Conservation (phyloP, 169 alveolate species). For the Cyclospora cayetanensis region DNA sequence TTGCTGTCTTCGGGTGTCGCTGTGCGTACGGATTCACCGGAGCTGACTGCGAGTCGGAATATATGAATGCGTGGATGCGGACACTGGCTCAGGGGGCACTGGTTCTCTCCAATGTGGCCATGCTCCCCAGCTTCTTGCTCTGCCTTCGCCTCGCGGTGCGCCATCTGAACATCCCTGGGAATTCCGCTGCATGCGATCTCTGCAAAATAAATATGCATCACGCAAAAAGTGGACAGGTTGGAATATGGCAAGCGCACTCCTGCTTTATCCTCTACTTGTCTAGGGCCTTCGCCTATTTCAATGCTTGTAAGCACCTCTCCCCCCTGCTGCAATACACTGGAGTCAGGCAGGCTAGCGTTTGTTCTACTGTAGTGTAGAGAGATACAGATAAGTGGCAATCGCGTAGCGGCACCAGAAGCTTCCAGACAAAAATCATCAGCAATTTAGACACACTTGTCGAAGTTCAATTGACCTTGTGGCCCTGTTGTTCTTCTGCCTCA, state of each 20-base stretch:
- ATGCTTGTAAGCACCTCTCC: neutral
- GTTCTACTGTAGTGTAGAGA: neutral
- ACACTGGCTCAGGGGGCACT: neutral
- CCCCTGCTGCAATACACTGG: neutral
- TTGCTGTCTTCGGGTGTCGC: slow-evolving; percentile 17
- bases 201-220: neutral
- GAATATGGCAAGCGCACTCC: neutral
- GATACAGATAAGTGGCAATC: neutral
- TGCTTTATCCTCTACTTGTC: neutral
- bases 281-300: slow-evolving; percentile 30
- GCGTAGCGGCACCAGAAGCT: neutral
- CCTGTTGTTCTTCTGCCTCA: neutral
- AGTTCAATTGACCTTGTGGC: neutral
- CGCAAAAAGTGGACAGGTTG: neutral
- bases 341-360: neutral
- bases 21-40: slow-evolving; percentile 20
- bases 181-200: neutral
- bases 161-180: neutral
- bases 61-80: neutral
- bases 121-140: slow-evolving; percentile 31
- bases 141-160: slow-evolving; percentile 6
- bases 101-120: neutral
- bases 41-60: neutral
- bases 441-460: neutral
- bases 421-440: neutral